Evolutionary conservation across 2,329 filamentous ascomycete species (phyloP).

Genomic region (Neoscytalidium dimidiatum): DNA sequence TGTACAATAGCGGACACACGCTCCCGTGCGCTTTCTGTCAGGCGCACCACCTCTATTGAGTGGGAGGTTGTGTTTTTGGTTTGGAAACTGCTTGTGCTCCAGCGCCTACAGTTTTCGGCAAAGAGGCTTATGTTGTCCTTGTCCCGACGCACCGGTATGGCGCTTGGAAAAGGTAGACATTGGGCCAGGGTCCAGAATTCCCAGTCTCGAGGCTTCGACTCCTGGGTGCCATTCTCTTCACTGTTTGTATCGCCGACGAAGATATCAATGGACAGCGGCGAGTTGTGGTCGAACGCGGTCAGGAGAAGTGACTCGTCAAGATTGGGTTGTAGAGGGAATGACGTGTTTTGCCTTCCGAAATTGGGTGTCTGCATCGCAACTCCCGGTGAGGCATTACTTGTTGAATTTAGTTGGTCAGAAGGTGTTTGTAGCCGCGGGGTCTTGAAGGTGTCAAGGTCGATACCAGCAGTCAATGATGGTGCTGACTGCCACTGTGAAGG

Average conservation of each 20-base stretch:
- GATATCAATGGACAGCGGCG: background rate
- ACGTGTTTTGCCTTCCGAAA: background rate
- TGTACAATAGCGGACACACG: background rate
- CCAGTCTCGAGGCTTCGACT: background rate
- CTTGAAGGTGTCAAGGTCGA: background rate
- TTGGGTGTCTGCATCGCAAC: background rate
- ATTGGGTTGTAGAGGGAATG: background rate
- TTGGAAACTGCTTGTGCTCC: background rate
- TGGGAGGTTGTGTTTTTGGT: background rate
- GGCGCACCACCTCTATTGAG: background rate
- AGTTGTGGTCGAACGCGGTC: background rate
- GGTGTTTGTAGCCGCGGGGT: background rate
- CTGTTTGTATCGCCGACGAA: background rate
- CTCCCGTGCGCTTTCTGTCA: background rate
- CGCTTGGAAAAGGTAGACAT: background rate
- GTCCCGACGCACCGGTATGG: background rate
- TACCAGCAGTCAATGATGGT: background rate
- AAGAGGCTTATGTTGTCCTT: background rate
- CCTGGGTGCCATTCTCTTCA: background rate
- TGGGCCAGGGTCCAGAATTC: background rate
- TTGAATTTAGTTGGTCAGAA: no score
- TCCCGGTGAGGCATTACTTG: background rate
- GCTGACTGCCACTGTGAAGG: background rate
- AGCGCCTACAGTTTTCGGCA: background rate
- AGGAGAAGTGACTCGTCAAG: background rate